A percentile compares a stretch with the other conserved stretches of the same genome.
Conservation (phyloP, 2,329 filamentous ascomycete genomes). For the Hymenoscyphus fraxineus region DNA sequence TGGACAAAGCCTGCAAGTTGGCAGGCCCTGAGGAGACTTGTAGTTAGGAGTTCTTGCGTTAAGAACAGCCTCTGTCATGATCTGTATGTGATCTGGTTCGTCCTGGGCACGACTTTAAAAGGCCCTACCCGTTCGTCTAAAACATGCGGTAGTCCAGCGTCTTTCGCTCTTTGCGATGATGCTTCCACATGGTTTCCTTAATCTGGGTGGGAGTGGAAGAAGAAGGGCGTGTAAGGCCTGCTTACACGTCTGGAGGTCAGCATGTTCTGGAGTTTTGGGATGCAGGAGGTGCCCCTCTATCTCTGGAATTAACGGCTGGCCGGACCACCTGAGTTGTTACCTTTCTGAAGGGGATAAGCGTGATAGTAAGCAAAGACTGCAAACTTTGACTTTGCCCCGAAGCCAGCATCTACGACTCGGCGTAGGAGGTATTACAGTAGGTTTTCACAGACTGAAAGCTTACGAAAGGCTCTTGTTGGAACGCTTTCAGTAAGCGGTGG, state of each 20-base stretch:
- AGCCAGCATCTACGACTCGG: slow-evolving; percentile 56
- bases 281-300: not conserved
- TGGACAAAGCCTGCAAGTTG: slow-evolving; percentile 67
- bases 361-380: slow-evolving; percentile 49
- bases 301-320: not conserved
- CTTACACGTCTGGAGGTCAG: slow-evolving; percentile 6
- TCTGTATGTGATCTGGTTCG: slow-evolving; percentile 18
- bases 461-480: slow-evolving; percentile 11
- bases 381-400: slow-evolving; percentile 49
- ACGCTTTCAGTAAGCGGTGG: slow-evolving; percentile 26
- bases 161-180: too few species aligned
- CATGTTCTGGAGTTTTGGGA: not conserved
- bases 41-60: slow-evolving; percentile 34
- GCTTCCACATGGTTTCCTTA: not conserved
- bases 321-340: slow-evolving; percentile 8
- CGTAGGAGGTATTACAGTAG: slow-evolving; percentile 41
- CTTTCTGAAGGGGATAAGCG: slow-evolving; percentile 42
- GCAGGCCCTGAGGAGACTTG: slow-evolving; percentile 64
- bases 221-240: slow-evolving; percentile 8
- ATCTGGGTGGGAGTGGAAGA: slow-evolving; percentile 9
- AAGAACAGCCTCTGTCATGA: not conserved
- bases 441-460: not conserved
- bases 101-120: slow-evolving; percentile 44
- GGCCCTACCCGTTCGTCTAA: slow-evolving; percentile 28
- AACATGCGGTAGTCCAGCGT: not conserved